A percentile compares a stretch with the other conserved stretches of the same genome.
Conservation (phyloP, 2,329 filamentous ascomycete species). For the Coleophoma crateriformis region DNA sequence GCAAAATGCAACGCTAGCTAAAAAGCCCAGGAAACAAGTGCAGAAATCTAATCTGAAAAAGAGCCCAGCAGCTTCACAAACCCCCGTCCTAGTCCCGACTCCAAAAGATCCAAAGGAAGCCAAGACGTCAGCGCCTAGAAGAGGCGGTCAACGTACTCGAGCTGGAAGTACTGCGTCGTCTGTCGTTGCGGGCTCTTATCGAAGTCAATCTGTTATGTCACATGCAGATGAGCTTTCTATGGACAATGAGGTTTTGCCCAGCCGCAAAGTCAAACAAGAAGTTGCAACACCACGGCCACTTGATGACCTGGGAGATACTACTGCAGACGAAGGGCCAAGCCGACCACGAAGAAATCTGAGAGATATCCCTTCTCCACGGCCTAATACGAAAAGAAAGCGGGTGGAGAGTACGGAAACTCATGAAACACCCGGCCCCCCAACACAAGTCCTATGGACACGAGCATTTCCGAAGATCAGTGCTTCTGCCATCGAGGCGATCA, state of each 20-base stretch:
- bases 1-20: conserved; percentile 14
- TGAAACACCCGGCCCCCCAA: conserved; percentile 48
- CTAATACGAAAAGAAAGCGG: conserved; percentile 50
- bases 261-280: conserved; percentile 50
- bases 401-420: conserved; percentile 42
- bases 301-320: conserved; percentile 51
- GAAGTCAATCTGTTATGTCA: conserved; percentile 41
- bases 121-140: conserved; percentile 4
- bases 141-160: conserved; percentile 12
- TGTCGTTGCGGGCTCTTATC: conserved; percentile 26
- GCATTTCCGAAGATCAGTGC: conserved; percentile 69
- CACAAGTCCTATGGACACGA: conserved; percentile 69
- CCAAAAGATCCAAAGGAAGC: conserved; percentile 5
- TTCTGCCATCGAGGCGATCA: conserved; percentile 70
- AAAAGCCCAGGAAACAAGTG: not conserved
- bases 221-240: conserved; percentile 42
- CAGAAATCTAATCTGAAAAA: conserved; percentile 3
- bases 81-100: not conserved
- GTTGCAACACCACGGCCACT: conserved; percentile 46
- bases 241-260: conserved; percentile 33
- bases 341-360: conserved; percentile 6
- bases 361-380: conserved; percentile 27
- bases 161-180: conserved; percentile 22
- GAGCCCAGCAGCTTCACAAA: conserved; percentile 1
- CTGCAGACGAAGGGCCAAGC: conserved; percentile 44